A percentile compares a stretch with the other conserved stretches of the same genome.
Evolutionary conservation across 305 asterid genomes (phyloP).

Genomic region (Fraxinus floribunda): DNA sequence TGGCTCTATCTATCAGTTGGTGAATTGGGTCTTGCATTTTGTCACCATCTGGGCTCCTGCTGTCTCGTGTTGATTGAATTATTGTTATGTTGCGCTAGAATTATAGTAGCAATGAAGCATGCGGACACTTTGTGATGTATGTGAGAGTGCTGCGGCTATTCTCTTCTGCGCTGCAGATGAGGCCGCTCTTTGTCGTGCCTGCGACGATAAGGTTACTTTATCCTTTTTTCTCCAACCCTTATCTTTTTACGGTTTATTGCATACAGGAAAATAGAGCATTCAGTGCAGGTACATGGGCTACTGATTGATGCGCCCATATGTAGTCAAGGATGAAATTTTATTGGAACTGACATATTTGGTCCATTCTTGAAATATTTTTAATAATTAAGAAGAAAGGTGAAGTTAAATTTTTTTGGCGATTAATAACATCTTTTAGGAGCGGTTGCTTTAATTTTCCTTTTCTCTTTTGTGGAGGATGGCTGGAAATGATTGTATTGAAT

Average conservation of each 20-base stretch:
- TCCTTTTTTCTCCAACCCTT: background rate
- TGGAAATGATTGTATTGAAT: background rate
- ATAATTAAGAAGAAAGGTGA: background rate
- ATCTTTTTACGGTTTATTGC: background rate
- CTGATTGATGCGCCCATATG: background rate
- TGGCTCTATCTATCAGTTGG: slow-evolving; percentile 5
- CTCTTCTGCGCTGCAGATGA: slow-evolving; percentile 63
- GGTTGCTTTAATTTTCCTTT: background rate
- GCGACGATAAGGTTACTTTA: slow-evolving; percentile 49
- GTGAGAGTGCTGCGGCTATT: slow-evolving; percentile 57
- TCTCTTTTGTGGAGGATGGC: background rate
- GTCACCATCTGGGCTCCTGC: background rate
- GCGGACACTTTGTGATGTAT: slow-evolving; percentile 57
- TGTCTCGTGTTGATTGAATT: slow-evolving; percentile 4
- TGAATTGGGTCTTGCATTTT: slow-evolving; percentile 20
- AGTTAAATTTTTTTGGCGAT: background rate
- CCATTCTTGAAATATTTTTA: background rate
- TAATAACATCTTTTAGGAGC: background rate
- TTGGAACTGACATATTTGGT: background rate
- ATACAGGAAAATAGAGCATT: background rate
- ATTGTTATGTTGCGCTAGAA: background rate
- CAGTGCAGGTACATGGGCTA: background rate
- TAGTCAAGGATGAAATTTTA: background rate
- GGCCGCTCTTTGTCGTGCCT: slow-evolving; percentile 53
- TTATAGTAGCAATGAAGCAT: slow-evolving; percentile 41